Conservation (phyloP, 805 yeast genomes). For the Brettanomyces sp. region DNA sequence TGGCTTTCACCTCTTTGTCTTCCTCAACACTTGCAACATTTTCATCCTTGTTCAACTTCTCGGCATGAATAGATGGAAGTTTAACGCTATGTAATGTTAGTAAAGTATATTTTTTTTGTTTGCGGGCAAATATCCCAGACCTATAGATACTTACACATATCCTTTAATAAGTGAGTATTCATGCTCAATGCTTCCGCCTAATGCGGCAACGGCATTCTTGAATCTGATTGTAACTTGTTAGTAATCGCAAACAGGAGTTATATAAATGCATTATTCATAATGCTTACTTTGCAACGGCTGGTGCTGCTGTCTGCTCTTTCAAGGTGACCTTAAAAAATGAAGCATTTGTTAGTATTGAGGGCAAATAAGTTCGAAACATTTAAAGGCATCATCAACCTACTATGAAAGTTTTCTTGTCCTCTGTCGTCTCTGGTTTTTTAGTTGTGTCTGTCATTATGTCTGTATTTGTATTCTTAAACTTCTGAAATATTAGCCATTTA, state of each 20-base stretch:
- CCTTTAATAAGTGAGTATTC: conserved; percentile 63
- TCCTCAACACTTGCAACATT: conserved; percentile 55
- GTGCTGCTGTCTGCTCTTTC: conserved; percentile 27
- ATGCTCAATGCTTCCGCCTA: conserved; percentile 54
- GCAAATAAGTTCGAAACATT: background rate
- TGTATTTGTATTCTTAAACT: background rate
- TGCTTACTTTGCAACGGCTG: conserved; percentile 22
- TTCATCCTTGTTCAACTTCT: conserved; percentile 36
- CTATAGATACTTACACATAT: conserved; percentile 30
- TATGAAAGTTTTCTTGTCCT: conserved; percentile 24
- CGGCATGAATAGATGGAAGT: conserved; percentile 42
- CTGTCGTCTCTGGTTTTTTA: conserved; percentile 1
- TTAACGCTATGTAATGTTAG: conserved; percentile 26
- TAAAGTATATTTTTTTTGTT: background rate
- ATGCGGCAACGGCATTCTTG: conserved; percentile 37
- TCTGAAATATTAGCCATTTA: conserved; percentile 4
- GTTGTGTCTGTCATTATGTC: background rate
- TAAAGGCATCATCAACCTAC: conserved; percentile 13
- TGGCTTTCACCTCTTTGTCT: conserved; percentile 53
- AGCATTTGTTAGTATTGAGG: background rate
- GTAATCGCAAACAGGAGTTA: too few species aligned
- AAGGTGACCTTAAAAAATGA: conserved; percentile 24
- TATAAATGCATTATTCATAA: background rate
- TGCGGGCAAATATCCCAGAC: background rate
- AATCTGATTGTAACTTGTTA: conserved; percentile 17